Evolutionary conservation across 75 land plant species (phyloP), one percentile per base, ranked within the genome.

Genomic region (Selaginella moellendorffii): DNA sequence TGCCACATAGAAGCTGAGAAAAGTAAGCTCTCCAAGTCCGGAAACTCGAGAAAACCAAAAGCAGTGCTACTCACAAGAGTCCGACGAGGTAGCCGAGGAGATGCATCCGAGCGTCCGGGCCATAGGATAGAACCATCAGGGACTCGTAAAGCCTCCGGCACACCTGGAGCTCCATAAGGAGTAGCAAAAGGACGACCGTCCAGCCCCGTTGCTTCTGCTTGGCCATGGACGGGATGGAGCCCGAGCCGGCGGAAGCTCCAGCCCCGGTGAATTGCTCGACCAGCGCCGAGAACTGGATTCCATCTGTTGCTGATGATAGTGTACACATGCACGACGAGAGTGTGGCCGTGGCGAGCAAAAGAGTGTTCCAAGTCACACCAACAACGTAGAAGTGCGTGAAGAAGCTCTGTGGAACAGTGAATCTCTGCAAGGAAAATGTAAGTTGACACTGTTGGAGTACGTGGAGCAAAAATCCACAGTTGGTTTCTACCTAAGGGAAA

Each of bases 31-130:
- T 60, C 25, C 24, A 1, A n/a, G 0, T 25, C 18, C 27, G 1
- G 8, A 60, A 60, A 26, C 25, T 63, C 1, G 2, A 0, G 5
- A 18, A 63, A 27, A 26, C 24, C 2, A 1, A 63, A 12, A 8
- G n/a, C 23, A 22, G 23, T 21, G 23, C n/a, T n/a, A 72, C 88
- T 79, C 74, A 91, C 97, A 77, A 67, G 0, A 87, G 22, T 25
- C 93, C 97, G 53, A 79, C 72, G 18, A 91, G 65, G 72, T 87
- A 91, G 25, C 75, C 93, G 24, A 87, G 53, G 2, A 91, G 29
- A 54, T 91, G 92, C 97, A 91, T 84, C 42, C 88, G 79, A 36
- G 97, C 97, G 18, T 76, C 64, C n/a, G 79, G 78, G 61, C 84
- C 79, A 53, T 82, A 87, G 19, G 75, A 74, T 28, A 79, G 87